Conservation (phyloP, 495 filamentous ascomycete species). For the Aspergillus steynii region DNA sequence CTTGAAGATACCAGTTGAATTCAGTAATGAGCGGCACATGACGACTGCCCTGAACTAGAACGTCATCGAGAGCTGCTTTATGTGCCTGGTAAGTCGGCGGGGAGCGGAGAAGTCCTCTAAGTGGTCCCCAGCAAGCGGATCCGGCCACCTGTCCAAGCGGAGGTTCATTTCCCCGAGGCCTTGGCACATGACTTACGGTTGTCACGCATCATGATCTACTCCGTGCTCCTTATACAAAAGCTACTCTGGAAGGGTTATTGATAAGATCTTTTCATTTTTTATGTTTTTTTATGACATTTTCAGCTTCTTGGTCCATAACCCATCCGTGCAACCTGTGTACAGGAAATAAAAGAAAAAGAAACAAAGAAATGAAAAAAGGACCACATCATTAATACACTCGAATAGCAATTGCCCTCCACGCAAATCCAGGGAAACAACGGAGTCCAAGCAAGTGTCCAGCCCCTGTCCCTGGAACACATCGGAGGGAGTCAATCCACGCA, state of each 20-base stretch:
- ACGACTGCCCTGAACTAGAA: conserved; percentile 27
- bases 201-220: background rate
- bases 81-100: conserved; percentile 2
- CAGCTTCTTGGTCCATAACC: conserved; percentile 17
- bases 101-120: conserved; percentile 13
- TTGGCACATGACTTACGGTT: background rate
- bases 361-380: conserved; percentile 27
- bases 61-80: conserved; percentile 7
- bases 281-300: conserved; percentile 17
- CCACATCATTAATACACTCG: conserved; percentile 19
- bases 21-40: conserved; percentile 39
- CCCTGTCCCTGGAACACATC: conserved; percentile 4
- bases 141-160: conserved; percentile 49
- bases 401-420: conserved; percentile 34
- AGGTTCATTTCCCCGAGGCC: conserved; percentile 42
- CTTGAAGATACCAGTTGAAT: conserved; percentile 21
- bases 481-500: conserved; percentile 6
- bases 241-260: background rate
- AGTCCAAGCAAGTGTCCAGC: conserved; percentile 10
- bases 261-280: conserved; percentile 21
- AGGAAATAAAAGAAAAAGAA: conserved; percentile 19
- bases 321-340: conserved; percentile 29
- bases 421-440: conserved; percentile 24
- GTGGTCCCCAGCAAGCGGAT: conserved; percentile 24
- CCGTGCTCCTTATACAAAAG: no score